Base-by-base conservation (phyloP, 768 basidiomycete genomes). In the Leccinum subgranulosum region DNA sequence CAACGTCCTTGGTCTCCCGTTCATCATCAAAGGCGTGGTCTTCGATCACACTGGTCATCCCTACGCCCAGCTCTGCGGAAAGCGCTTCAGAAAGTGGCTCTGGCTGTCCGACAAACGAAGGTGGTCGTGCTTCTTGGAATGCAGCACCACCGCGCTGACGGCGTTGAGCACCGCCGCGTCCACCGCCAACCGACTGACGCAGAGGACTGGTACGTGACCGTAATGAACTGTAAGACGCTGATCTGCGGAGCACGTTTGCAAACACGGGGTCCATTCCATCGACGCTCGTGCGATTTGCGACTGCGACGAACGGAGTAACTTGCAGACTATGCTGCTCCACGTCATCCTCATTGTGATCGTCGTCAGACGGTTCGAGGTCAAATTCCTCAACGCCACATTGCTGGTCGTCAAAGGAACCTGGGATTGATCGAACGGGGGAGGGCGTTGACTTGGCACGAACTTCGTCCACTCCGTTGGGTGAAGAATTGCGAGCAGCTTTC, bases 251-350 rank as follows among this genome's bases (percentile, higher is more conserved):
- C 14, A 92, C 79, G 58, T 89, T 90, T 53, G 91, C 90, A 66
- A 91, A 94, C 1, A 75, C 80, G 10, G 93, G 92, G 60, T 94
- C 92, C 88, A 94, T 90, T 46, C 90, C 91, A 55, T 93, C 90
- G 4, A 91, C 81, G 64, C 86, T 90, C 6, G 82, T 82, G 34
- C 86, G 79, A 64, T 88, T 88, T 4, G 85, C 86, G 9, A 68
- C 72, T 12, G 71, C 64, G 39, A 75, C 67, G 36, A 72, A 69
- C 10, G 73, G 75, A 9, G 77, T 80, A 14, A 71, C 71, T 3
- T 70, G 62, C 11, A 68, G 60, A 36, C 66, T 53, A 45, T 64
- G 60, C 21, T 67, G 62, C n/a, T 63, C 69, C 17, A 62, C 58
- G 14, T 72, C 74, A 50, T 69, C 74, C 25, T 60, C 58, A 1